Conservation (phyloP, 805 yeast species). For the Lipomyces spencermartinsiae region DNA sequence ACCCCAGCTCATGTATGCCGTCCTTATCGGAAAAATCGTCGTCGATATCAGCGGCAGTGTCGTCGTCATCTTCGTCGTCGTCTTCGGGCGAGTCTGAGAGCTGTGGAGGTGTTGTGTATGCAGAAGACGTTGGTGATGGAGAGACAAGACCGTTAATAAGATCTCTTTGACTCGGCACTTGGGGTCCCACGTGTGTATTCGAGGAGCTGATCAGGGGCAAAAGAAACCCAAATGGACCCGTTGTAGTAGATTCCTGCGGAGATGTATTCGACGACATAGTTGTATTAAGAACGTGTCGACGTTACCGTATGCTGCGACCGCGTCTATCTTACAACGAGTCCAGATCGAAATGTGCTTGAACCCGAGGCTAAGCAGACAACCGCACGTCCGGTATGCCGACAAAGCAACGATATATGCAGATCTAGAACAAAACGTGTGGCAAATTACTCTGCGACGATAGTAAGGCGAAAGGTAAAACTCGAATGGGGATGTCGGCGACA, state of each 20-base stretch:
- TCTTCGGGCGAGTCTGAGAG: slow-evolving; percentile 36
- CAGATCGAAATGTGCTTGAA: slow-evolving; percentile 4
- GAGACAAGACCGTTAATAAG: slow-evolving; percentile 6
- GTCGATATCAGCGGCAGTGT: slow-evolving; percentile 16
- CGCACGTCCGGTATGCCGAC: neutral
- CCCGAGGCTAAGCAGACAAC: neutral
- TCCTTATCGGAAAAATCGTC: slow-evolving; percentile 15
- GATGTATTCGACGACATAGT: neutral
- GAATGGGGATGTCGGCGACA: neutral
- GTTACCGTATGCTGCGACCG: neutral
- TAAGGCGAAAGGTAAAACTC: neutral
- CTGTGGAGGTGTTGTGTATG: slow-evolving; percentile 33
- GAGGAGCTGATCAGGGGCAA: neutral
- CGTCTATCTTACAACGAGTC: neutral
- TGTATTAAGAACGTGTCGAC: neutral
- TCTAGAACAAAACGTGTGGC: neutral
- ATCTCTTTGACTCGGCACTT: neutral
- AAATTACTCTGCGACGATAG: neutral
- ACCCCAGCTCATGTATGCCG: neutral
- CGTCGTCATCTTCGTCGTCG: slow-evolving; percentile 34
- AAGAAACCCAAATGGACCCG: neutral
- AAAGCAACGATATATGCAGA: neutral
- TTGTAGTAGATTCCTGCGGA: slow-evolving; percentile 1
- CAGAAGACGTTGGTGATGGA: slow-evolving; percentile 32
- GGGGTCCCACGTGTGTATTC: neutral